phyloP scores from a whole-genome alignment of 2,329 filamentous ascomycete genomes.

The Periconia sp. region DNA sequence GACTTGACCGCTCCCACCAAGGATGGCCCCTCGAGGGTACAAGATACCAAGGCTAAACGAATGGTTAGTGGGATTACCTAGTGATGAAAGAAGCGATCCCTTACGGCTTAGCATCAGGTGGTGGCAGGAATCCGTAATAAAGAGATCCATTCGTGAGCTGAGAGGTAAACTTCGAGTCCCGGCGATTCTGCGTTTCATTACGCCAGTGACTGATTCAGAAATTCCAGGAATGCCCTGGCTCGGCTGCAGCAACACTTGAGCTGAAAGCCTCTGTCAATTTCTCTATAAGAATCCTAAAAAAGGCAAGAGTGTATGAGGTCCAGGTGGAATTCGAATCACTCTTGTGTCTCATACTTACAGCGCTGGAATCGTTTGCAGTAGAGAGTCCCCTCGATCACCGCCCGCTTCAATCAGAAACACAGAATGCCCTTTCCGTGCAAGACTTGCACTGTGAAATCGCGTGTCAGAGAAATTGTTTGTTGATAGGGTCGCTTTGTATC shows the following conservation, averaged over 20 bases:
- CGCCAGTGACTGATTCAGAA: conserved; percentile 61
- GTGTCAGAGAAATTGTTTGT: not conserved
- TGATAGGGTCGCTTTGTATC: no score
- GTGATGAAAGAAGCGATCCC: no score
- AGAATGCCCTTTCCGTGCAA: conserved; percentile 57
- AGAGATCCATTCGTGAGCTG: conserved; percentile 50
- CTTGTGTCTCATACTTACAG: conserved; percentile 53
- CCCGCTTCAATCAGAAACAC: conserved; percentile 60
- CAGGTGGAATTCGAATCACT: not conserved
- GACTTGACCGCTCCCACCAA: conserved; percentile 61
- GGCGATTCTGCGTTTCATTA: conserved; percentile 51
- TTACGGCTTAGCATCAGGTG: conserved; percentile 47
- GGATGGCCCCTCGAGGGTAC: conserved; percentile 58
- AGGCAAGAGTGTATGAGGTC: no score
- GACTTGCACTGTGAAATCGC: conserved; percentile 30
- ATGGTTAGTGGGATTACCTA: no score
- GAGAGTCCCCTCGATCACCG: conserved; percentile 52
- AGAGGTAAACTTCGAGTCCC: conserved; percentile 60
- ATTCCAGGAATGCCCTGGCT: conserved; percentile 60
- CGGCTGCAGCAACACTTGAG: no score
- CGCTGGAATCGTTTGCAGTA: conserved; percentile 12
- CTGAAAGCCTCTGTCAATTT: no score
- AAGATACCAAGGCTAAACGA: conserved; percentile 47
- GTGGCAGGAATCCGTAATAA: conserved; percentile 55
- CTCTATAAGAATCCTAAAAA: no score